phyloP scores from a whole-genome alignment of 805 yeast genomes.

The Saccharomyces jurei region DNA sequence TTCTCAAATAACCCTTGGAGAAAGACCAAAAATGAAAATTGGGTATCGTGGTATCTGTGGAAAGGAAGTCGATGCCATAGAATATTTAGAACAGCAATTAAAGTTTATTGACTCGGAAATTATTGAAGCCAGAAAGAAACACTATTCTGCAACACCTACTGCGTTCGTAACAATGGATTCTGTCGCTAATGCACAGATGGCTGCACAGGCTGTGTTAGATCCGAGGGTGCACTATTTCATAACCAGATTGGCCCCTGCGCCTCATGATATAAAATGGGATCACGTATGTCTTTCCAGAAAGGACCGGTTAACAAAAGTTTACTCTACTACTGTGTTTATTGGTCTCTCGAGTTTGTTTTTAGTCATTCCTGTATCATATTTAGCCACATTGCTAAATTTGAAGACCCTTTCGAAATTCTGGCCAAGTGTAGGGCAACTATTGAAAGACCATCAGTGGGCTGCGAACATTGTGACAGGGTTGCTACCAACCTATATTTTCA shows the following conservation, averaged over 20 bases:
- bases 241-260: slow-evolving; percentile 87
- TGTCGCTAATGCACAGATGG: slow-evolving; percentile 92
- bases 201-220: slow-evolving; percentile 90
- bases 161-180: slow-evolving; percentile 94
- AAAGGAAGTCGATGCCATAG: slow-evolving; percentile 70
- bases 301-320: slow-evolving; percentile 54
- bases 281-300: slow-evolving; percentile 73
- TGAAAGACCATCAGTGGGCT: slow-evolving; percentile 62
- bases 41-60: slow-evolving; percentile 64
- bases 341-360: slow-evolving; percentile 56
- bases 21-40: slow-evolving; percentile 54
- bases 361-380: slow-evolving; percentile 73
- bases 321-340: slow-evolving; percentile 33
- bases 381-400: slow-evolving; percentile 74
- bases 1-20: slow-evolving; percentile 25
- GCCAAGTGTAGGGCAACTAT: slow-evolving; percentile 69
- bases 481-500: slow-evolving; percentile 84
- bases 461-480: slow-evolving; percentile 77
- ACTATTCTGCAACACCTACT: slow-evolving; percentile 76
- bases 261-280: slow-evolving; percentile 91
- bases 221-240: slow-evolving; percentile 80
- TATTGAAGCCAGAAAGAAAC: slow-evolving; percentile 50
- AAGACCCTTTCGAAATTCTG: slow-evolving; percentile 72
- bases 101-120: slow-evolving; percentile 67
- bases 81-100: slow-evolving; percentile 60